phyloP scores from a whole-genome alignment of 345 rosid genomes.

The Salix dunnii region DNA sequence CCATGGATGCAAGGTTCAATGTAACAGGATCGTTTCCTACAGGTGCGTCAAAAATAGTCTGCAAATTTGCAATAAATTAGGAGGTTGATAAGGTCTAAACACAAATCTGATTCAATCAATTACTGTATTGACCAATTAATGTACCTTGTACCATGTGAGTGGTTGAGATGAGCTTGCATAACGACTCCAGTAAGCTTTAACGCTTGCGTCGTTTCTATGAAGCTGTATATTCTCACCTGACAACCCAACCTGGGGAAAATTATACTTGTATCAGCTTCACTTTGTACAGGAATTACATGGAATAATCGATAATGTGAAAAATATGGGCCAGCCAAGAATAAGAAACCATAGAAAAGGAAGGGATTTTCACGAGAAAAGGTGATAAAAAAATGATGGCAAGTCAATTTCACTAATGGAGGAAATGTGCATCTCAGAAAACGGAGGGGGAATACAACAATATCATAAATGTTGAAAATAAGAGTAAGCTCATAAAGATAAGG shows the following conservation, averaged over 20 bases:
- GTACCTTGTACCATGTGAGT: slow-evolving; percentile 78
- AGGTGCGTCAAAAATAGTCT: slow-evolving; percentile 57
- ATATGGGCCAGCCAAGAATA: background rate
- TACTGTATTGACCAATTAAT: background rate
- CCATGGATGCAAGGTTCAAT: slow-evolving; percentile 60
- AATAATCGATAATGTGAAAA: background rate
- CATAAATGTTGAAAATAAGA: background rate
- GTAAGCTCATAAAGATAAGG: background rate
- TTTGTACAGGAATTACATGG: background rate
- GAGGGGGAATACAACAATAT: background rate
- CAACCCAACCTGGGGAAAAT: slow-evolving; percentile 49
- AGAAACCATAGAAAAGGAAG: background rate
- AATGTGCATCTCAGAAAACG: background rate
- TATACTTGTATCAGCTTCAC: background rate
- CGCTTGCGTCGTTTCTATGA: slow-evolving; percentile 36
- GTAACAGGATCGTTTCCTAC: slow-evolving; percentile 47
- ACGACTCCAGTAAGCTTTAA: slow-evolving; percentile 41
- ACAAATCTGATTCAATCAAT: background rate
- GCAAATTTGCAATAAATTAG: slow-evolving; percentile 1
- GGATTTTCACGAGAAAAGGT: background rate
- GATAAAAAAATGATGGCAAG: background rate
- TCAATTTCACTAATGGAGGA: background rate
- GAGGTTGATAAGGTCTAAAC: background rate
- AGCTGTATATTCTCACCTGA: slow-evolving; percentile 48
- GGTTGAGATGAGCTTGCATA: slow-evolving; percentile 38